Evolutionary conservation across 1,139 yeast species (phyloP).

Genomic region (Scheffersomyces insectosa): DNA sequence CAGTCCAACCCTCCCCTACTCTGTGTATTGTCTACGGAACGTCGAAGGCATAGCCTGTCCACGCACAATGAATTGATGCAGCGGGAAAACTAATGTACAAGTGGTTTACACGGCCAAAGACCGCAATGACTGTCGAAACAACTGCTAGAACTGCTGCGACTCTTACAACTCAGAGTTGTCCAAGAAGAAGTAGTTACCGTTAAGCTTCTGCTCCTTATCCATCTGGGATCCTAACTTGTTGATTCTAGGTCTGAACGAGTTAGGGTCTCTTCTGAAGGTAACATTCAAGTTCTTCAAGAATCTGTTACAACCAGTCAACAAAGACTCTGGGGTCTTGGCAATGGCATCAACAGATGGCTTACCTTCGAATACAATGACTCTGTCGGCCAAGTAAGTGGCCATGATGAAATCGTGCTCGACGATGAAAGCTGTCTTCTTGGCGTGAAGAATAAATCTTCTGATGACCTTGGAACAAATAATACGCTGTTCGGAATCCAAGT

Average conservation of each 20-base stretch:
- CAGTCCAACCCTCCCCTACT: no score
- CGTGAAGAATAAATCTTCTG: slow-evolving; percentile 92
- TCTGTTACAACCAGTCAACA: slow-evolving; percentile 94
- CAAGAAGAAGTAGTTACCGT: slow-evolving; percentile 94
- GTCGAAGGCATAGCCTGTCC: slow-evolving; percentile 11
- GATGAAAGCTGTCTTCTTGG: slow-evolving; percentile 95
- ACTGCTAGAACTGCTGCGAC: not conserved
- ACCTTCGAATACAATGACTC: slow-evolving; percentile 98
- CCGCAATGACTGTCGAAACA: not conserved
- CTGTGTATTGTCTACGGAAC: slow-evolving; percentile 9
- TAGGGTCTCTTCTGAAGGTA: slow-evolving; percentile 98
- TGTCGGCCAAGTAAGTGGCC: slow-evolving; percentile 98
- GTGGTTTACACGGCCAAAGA: slow-evolving; percentile 1
- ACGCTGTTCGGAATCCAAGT: slow-evolving; percentile 99
- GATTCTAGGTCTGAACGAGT: slow-evolving; percentile 96
- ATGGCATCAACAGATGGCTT: slow-evolving; percentile 78
- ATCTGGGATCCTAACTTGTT: slow-evolving; percentile 96
- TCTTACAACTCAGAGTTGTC: slow-evolving; percentile 58
- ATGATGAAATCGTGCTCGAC: slow-evolving; percentile 99
- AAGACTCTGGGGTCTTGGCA: slow-evolving; percentile 87
- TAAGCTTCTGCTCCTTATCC: slow-evolving; percentile 93
- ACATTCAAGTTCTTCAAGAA: slow-evolving; percentile 96
- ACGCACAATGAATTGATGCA: slow-evolving; percentile 10
- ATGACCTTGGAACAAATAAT: slow-evolving; percentile 97
- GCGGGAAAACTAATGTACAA: slow-evolving; percentile 14